Base-by-base conservation (phyloP, 805 yeast species). In the Jamesozyma rosinii region DNA sequence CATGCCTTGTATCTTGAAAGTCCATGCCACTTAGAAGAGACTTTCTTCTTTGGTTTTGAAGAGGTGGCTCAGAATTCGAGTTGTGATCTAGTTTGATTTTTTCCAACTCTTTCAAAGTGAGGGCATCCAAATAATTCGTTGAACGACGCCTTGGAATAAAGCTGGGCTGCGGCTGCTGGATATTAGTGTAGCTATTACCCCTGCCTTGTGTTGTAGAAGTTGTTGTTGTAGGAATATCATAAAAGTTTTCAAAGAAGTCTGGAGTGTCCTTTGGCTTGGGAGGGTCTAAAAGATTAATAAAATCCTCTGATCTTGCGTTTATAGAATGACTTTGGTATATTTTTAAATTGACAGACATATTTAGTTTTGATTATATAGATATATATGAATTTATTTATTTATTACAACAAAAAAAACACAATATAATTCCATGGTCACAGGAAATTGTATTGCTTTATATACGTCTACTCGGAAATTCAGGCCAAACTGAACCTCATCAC, bases 221-320 rank as follows among this genome's bases (percentile, higher is more conserved):
- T 8, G 24, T 6, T 19, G 37, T 9, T 5, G 37, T 10, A 34
- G 26, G 26, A 17, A 37, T 8, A 3, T 37, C 30, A 26, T 37
- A 26, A 15, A 11, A 32, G 4, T n/a, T 5, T 8, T 41, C 48
- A 22, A 43, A 42, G 3, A 44, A 15, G 15, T 38, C 41, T n/a
- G 57, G 59, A 3, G 58, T 49, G 15, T 46, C 52, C 40, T 49
- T 44, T 5, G 55, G 49, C 18, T 40, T 41, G n/a, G 59, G 59
- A 11, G 59, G 52, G 15, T 49, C 49, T 15, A 48, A 42, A 26
- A 55, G 32, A 26, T 51, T 47, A n/a, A 52, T 47, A 36, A 49
- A 55, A 37, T 53, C 57, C 13, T 45, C 47, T 2, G 54, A 49
- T 20, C 39, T 38, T 26, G 40, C 22, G 17, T 26, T 26, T 29